phyloP scores from a whole-genome alignment of 805 yeast genomes.

The Lipomyces kockii region DNA sequence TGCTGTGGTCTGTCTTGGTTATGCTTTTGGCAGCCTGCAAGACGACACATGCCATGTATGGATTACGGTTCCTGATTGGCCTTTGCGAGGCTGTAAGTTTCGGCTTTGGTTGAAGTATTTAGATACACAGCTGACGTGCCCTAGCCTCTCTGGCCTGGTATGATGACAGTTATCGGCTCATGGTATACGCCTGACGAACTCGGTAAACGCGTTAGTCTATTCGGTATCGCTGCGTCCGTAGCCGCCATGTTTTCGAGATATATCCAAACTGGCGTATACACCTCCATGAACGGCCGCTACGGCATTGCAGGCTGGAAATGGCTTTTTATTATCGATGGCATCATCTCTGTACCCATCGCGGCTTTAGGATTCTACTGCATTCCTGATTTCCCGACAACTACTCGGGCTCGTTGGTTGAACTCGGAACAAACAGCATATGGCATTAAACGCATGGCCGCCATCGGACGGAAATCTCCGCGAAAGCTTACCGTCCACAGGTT shows the following conservation, averaged over 20 bases:
- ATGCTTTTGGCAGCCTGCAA: constrained; percentile 6
- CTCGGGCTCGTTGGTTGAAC: constrained; percentile 26
- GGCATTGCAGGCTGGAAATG: constrained; percentile 53
- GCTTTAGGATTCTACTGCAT: constrained; percentile 42
- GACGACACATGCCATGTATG: constrained; percentile 5
- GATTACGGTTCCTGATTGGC: constrained; percentile 8
- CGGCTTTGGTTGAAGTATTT: no score
- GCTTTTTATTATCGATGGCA: constrained; percentile 69
- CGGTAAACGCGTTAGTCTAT: constrained; percentile 24
- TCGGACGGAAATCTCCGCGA: constrained; percentile 34
- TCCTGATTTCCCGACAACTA: constrained; percentile 33
- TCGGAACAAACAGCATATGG: constrained; percentile 25
- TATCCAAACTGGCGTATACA: constrained; percentile 54
- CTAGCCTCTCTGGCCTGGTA: constrained; percentile 13
- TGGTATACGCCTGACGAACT: constrained; percentile 32
- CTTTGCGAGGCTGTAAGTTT: constrained; percentile 11
- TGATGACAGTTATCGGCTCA: constrained; percentile 19
- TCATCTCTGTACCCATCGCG: constrained; percentile 50
- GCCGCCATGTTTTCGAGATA: constrained; percentile 46
- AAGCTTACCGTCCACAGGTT: constrained; percentile 21
- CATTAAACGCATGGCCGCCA: constrained; percentile 27
- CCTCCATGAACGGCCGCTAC: constrained; percentile 37
- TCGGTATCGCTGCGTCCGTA: constrained; percentile 21
- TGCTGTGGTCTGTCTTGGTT: constrained; percentile 3
- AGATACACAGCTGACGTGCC: background rate